A percentile compares a stretch with the other conserved stretches of the same genome.
Evolutionary conservation across 2,329 filamentous ascomycete species (phyloP).

Genomic region (Pseudogymnoascus sp.): DNA sequence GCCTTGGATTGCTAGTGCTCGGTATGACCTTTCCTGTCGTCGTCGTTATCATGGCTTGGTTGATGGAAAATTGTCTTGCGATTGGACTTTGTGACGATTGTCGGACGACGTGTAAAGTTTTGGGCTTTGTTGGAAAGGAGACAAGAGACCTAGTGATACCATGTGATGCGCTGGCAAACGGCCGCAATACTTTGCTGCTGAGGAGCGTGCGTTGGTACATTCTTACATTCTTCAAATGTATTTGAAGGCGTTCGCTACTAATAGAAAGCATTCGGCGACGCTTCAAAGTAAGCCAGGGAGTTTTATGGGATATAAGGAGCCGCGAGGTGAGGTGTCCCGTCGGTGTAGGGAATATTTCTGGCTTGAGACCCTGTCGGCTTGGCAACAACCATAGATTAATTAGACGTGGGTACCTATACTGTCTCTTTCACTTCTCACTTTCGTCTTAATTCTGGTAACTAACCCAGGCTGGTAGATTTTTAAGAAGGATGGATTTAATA

Average conservation of each 20-base stretch:
- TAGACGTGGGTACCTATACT: background rate
- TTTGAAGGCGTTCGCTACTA: background rate
- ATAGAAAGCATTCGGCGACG: background rate
- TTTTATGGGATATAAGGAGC: too few relatives aligned
- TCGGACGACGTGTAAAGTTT: background rate
- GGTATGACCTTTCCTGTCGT: background rate
- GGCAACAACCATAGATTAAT: too few relatives aligned
- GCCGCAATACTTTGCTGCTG: background rate
- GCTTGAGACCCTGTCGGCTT: background rate
- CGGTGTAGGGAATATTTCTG: background rate
- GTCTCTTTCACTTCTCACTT: background rate
- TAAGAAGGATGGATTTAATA: background rate
- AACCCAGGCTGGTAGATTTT: background rate
- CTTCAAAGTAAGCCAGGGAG: background rate
- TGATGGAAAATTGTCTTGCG: background rate
- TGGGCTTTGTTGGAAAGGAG: background rate
- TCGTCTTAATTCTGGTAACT: background rate
- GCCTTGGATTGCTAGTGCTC: background rate
- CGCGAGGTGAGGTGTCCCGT: background rate
- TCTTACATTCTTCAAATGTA: background rate
- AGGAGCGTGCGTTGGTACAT: slow-evolving; percentile 1
- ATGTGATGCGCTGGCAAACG: background rate
- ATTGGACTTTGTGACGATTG: background rate
- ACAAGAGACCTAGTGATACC: background rate
- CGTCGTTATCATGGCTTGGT: background rate